Base-by-base conservation (phyloP, 176 grass and related monocot genomes). In the Triticum monococcum region DNA sequence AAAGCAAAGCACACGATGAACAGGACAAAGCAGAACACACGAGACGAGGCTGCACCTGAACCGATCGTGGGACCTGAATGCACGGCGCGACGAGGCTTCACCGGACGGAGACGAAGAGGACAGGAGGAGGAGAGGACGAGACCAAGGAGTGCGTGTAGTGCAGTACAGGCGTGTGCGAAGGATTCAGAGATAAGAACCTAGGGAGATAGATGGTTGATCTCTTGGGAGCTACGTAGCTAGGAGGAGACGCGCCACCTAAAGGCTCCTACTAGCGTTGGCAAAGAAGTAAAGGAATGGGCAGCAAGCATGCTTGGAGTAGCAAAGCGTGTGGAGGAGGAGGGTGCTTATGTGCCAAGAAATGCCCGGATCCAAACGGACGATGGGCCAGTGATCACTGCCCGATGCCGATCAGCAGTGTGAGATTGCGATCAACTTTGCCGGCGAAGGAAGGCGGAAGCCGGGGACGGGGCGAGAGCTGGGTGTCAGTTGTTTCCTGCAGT, bases 211-310 rank as follows among this genome's bases (percentile, higher is more conserved):
- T 13, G 77, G 46, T 17, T 75, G 72, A 10, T 88, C 82, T 85
- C 86, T 87, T 90, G 40, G 90, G 71, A 78, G 77, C 82, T 76
- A 91, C 66, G 89, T 77, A 70, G 31, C 46, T 77, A 77, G 45
- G 82, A 52, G 10, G 84, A 86, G 87, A 83, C 89, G 80, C 77
- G 20, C 72, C 81, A 92, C 88, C 91, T 87, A 90, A 74, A 87
- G 64, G 35, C 36, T 17, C 48, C 14, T 17, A 17, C 48, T 60
- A 80, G 83, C 83, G 81, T 83, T 91, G 83, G 89, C 88, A 91
- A 83, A 95, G 85, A 91, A 98, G 96, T 95, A 83, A 92, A 98
- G 94, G 64, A 83, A 92, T 85, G 61, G 93, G 61, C 83, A 92
- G 86, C 9, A 26, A 23, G 20, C 72, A 77, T 72, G 79, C 81